A percentile compares a stretch with the other conserved stretches of the same genome.
Conservation (phyloP, 148 eudicot species). For the Rhododendron williamsianum region DNA sequence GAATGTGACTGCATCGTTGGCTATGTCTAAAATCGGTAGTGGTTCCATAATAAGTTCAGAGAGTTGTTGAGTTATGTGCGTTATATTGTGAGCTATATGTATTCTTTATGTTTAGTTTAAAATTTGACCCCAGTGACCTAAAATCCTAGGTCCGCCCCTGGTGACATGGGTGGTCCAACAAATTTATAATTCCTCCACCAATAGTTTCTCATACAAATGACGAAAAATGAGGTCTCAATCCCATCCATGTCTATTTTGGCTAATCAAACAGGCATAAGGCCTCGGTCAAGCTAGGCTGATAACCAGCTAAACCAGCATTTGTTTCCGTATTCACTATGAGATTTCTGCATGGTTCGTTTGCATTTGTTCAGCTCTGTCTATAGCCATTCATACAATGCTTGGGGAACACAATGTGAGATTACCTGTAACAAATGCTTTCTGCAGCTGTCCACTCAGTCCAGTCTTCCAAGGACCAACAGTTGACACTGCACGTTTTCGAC, state of each 20-base stretch:
- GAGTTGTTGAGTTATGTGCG: too few relatives aligned
- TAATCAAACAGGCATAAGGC: not conserved
- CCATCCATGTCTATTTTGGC: not conserved
- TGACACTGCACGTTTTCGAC: slow-evolving; percentile 51
- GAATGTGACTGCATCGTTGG: too few relatives aligned
- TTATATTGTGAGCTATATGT: too few relatives aligned
- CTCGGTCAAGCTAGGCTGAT: not conserved
- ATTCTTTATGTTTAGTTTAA: too few relatives aligned
- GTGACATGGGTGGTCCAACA: not conserved
- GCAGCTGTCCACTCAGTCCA: slow-evolving; percentile 95
- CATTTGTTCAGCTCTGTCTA: not conserved
- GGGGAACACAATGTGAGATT: not conserved
- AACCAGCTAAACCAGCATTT: not conserved
- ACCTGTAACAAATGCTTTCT: slow-evolving; percentile 95
- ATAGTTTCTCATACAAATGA: not conserved
- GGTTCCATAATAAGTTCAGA: too few relatives aligned
- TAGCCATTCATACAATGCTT: too few relatives aligned
- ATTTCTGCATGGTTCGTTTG: not conserved
- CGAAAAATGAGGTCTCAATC: not conserved
- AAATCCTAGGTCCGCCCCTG: too few relatives aligned
- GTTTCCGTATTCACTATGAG: not conserved
- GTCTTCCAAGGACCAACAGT: slow-evolving; percentile 82
- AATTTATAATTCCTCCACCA: not conserved
- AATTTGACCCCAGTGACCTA: too few relatives aligned
- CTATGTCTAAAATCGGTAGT: too few relatives aligned